Conservation (phyloP, 2,329 filamentous ascomycete species). For the Cadophora gregata region DNA sequence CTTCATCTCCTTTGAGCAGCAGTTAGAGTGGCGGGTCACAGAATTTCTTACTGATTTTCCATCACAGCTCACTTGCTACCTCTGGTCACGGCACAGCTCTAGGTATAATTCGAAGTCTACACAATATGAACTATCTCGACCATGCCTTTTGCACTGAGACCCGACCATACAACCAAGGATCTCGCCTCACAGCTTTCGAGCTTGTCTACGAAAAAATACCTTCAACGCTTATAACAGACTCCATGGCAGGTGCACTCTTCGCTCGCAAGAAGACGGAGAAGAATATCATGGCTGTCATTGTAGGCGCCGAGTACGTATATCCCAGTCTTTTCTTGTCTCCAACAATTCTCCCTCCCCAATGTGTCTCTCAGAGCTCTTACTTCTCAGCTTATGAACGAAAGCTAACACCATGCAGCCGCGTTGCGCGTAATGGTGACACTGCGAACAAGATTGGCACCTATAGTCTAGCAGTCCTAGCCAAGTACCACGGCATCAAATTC, state of each 20-base stretch:
- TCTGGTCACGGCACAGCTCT: slow-evolving; percentile 97
- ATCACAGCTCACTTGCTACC: slow-evolving; percentile 79
- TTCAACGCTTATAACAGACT: slow-evolving; percentile 91
- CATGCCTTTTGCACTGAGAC: slow-evolving; percentile 98
- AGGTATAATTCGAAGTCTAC: slow-evolving; percentile 87
- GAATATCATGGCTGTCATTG: slow-evolving; percentile 84
- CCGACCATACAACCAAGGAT: slow-evolving; percentile 96
- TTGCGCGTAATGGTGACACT: slow-evolving; percentile 79
- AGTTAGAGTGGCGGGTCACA: not conserved
- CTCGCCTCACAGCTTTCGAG: slow-evolving; percentile 92
- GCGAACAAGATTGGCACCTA: slow-evolving; percentile 99
- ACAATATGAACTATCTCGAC: slow-evolving; percentile 67
- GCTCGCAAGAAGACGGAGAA: slow-evolving; percentile 62
- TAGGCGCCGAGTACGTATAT: slow-evolving; percentile 73
- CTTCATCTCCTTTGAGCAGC: not conserved
- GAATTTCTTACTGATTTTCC: slow-evolving; percentile 23
- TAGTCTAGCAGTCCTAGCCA: slow-evolving; percentile 86
- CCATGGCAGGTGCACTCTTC: slow-evolving; percentile 92
- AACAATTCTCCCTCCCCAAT: not conserved
- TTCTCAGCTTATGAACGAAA: not conserved
- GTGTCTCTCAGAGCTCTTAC: not conserved
- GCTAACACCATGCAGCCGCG: not conserved
- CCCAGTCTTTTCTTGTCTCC: too few species aligned
- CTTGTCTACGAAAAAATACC: slow-evolving; percentile 94
- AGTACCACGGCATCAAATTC: slow-evolving; percentile 88